phyloP scores from a whole-genome alignment of 371 early-diverging fungal genomes.

The Capniomyces stellatus region DNA sequence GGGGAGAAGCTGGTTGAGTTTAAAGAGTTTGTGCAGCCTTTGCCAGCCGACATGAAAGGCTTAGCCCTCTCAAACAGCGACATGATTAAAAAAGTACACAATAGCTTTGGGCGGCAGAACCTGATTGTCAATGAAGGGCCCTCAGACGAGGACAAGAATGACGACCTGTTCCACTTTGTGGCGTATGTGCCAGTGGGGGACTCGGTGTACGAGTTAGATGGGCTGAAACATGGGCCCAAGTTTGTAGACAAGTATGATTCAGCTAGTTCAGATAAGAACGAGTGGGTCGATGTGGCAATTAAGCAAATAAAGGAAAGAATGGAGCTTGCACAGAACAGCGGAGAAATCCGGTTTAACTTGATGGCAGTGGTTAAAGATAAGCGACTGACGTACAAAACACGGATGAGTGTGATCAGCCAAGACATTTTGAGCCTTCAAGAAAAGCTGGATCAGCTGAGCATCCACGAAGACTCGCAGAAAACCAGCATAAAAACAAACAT shows the following conservation, averaged over 20 bases:
- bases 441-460: slow-evolving; percentile 12
- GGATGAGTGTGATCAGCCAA: slow-evolving; percentile 26
- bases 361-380: slow-evolving; percentile 65
- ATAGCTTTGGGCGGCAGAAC: slow-evolving; percentile 62
- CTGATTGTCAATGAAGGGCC: slow-evolving; percentile 50
- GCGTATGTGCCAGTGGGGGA: slow-evolving; percentile 66
- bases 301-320: slow-evolving; percentile 56
- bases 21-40: slow-evolving; percentile 54
- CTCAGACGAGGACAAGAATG: slow-evolving; percentile 33
- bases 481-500: slow-evolving; percentile 15
- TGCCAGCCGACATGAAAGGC: slow-evolving; percentile 71
- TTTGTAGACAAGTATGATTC: slow-evolving; percentile 27
- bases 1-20: slow-evolving; percentile 53
- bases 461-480: slow-evolving; percentile 12
- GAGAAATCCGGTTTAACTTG: slow-evolving; percentile 67
- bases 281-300: slow-evolving; percentile 51
- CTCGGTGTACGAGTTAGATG: slow-evolving; percentile 71
- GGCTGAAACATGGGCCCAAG: slow-evolving; percentile 49
- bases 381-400: slow-evolving; percentile 31
- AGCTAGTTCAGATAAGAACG: slow-evolving; percentile 15
- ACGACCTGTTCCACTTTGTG: slow-evolving; percentile 78
- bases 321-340: slow-evolving; percentile 20
- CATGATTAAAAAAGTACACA: slow-evolving; percentile 59
- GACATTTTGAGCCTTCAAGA: slow-evolving; percentile 16
- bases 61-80: slow-evolving; percentile 69